These are phyloP conservation scores for Pleurotus giganteus DNA, from an alignment of 768 basidiomycete species.

Conservation along the genomic window DNA sequence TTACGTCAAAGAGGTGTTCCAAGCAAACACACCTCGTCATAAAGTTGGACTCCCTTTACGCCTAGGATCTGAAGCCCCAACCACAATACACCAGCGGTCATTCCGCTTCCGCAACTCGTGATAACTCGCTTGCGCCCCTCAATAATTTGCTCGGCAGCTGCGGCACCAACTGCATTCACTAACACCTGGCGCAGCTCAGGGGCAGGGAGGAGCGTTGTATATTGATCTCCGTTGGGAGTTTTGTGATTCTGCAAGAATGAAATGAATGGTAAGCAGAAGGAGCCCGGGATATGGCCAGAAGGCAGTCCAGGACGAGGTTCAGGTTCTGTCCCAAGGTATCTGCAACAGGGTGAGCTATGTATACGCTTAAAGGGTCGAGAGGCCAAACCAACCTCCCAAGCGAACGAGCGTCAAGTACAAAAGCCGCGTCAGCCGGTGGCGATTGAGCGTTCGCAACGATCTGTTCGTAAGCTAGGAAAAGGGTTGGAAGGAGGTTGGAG, in stretches of 20 bases:
- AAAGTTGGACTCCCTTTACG: slow-evolving; percentile 63
- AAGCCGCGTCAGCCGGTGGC: slow-evolving; percentile 38
- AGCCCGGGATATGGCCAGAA: slow-evolving; percentile 91
- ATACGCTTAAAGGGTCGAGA: background rate
- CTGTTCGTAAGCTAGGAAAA: slow-evolving; percentile 68
- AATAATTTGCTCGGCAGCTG: slow-evolving; percentile 54
- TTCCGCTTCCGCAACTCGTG: slow-evolving; percentile 91
- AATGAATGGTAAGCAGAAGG: slow-evolving; percentile 82
- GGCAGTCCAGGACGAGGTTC: slow-evolving; percentile 88
- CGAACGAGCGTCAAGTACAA: slow-evolving; percentile 88
- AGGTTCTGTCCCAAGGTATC: slow-evolving; percentile 77
- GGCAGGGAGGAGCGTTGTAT: slow-evolving; percentile 57
- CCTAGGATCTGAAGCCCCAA: slow-evolving; percentile 79
- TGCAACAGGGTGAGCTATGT: slow-evolving; percentile 25
- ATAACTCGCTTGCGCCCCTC: slow-evolving; percentile 61
- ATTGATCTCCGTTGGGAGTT: slow-evolving; percentile 41
- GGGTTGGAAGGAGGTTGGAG: background rate
- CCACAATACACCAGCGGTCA: slow-evolving; percentile 97
- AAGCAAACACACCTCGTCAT: slow-evolving; percentile 78
- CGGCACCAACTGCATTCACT: slow-evolving; percentile 58
- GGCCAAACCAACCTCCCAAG: slow-evolving; percentile 61
- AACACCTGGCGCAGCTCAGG: slow-evolving; percentile 60
- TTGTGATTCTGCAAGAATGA: slow-evolving; percentile 54
- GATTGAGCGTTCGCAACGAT: slow-evolving; percentile 68
- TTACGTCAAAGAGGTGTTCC: slow-evolving; percentile 8